These are phyloP conservation scores for Myxozyma udenii DNA, from an alignment of 805 yeast species.

Conservation along the genomic window DNA sequence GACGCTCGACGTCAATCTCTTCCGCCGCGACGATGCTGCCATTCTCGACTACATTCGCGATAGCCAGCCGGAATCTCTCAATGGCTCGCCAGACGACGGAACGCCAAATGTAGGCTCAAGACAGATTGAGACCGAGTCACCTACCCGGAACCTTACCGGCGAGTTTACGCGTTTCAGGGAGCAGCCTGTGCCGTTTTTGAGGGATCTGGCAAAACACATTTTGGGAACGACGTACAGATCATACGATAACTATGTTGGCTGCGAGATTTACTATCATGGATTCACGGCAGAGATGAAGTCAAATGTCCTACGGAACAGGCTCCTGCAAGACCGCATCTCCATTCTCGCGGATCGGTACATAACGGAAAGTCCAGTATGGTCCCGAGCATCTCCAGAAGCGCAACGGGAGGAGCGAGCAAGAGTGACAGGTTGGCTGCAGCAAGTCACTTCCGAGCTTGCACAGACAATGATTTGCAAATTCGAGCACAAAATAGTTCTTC, in stretches of 20 bases:
- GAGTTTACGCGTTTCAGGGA: conserved; percentile 41
- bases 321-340: conserved; percentile 35
- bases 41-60: conserved; percentile 24
- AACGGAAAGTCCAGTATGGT: conserved; percentile 34
- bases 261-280: conserved; percentile 37
- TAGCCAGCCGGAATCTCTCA: not conserved
- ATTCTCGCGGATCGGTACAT: conserved; percentile 37
- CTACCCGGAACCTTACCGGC: conserved; percentile 34
- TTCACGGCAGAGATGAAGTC: conserved; percentile 35
- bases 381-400: conserved; percentile 28
- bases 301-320: conserved; percentile 36
- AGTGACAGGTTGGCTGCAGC: conserved; percentile 36
- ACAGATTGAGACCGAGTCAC: conserved; percentile 20
- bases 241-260: conserved; percentile 41
- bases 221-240: conserved; percentile 41
- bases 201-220: conserved; percentile 35
- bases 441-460: conserved; percentile 35
- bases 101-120: not conserved
- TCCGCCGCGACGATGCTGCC: conserved; percentile 22
- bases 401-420: conserved; percentile 33
- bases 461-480: conserved; percentile 39
- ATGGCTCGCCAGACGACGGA: not conserved
- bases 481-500: conserved; percentile 35
- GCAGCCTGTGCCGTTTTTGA: conserved; percentile 38
- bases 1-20: conserved; percentile 21